Conservation (phyloP, 2,329 filamentous ascomycete species). For the Phoma sp. region DNA sequence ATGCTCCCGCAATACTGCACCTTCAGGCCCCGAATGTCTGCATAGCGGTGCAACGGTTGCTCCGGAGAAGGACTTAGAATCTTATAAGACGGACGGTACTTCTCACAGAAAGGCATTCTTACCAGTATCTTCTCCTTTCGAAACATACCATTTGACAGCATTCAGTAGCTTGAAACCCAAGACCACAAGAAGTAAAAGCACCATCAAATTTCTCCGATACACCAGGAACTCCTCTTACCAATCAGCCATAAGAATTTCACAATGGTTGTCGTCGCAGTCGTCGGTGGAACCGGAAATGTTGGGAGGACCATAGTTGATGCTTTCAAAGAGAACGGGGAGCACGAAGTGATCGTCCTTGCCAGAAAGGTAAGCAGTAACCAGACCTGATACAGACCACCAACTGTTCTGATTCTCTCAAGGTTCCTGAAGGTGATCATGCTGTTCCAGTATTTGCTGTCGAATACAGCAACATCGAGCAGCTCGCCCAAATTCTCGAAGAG, state of each 20-base stretch:
- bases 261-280: slow-evolving; percentile 55
- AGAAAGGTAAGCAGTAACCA: slow-evolving; percentile 44
- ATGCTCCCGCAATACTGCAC: not conserved
- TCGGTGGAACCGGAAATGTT: slow-evolving; percentile 56
- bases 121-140: not conserved
- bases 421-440: slow-evolving; percentile 9
- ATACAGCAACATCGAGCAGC: slow-evolving; percentile 41
- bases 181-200: not conserved
- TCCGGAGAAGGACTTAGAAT: not conserved
- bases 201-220: not conserved
- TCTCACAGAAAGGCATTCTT: not conserved
- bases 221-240: not conserved
- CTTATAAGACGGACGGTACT: not conserved
- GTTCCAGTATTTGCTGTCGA: slow-evolving; percentile 33
- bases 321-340: slow-evolving; percentile 43
- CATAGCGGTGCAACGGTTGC: not conserved
- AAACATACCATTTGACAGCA: not conserved
- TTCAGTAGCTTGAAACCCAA: too few species aligned
- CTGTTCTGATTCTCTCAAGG: slow-evolving; percentile 3
- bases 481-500: slow-evolving; percentile 39
- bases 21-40: not conserved
- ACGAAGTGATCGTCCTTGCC: slow-evolving; percentile 52
- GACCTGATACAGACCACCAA: not conserved
- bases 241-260: not conserved
- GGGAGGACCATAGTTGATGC: slow-evolving; percentile 57